Evolutionary conservation across 2,329 filamentous ascomycete genomes (phyloP).

Genomic region (Colletotrichum euphorbiae): DNA sequence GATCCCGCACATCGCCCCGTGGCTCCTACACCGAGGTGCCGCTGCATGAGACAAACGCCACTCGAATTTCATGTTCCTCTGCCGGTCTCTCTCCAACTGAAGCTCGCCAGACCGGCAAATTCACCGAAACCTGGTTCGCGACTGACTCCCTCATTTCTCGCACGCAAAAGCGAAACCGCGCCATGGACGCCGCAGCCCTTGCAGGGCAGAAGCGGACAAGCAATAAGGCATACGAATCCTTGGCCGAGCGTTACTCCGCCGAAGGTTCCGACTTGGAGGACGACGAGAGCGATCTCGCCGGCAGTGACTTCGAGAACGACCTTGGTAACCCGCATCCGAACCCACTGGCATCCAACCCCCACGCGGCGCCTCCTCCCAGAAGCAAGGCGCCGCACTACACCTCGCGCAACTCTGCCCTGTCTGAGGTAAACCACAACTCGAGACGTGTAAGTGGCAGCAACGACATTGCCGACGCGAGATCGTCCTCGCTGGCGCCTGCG

Average conservation of each 20-base stretch:
- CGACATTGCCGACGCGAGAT: constrained; percentile 59
- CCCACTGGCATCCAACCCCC: constrained; percentile 65
- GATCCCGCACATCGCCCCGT: constrained; percentile 50
- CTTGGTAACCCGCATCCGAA: constrained; percentile 56
- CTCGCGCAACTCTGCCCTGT: constrained; percentile 50
- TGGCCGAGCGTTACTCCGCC: constrained; percentile 58
- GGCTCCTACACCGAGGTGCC: constrained; percentile 64
- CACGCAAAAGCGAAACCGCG: constrained; percentile 64
- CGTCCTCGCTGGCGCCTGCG: constrained; percentile 36
- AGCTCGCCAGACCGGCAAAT: constrained; percentile 54
- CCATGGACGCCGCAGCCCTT: constrained; percentile 52
- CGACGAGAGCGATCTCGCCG: constrained; percentile 48
- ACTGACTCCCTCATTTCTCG: constrained; percentile 65
- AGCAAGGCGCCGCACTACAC: constrained; percentile 48
- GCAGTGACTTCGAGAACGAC: constrained; percentile 44
- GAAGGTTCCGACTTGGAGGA: constrained; percentile 55
- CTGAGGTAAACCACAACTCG: constrained; percentile 59
- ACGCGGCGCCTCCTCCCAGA: constrained; percentile 39
- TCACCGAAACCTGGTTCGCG: constrained; percentile 67
- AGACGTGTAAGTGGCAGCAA: constrained; percentile 56
- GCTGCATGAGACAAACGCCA: constrained; percentile 50
- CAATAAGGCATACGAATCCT: constrained; percentile 56
- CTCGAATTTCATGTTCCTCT: constrained; percentile 34
- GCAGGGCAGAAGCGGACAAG: constrained; percentile 47
- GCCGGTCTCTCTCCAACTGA: constrained; percentile 43